phyloP scores from a whole-genome alignment of 495 filamentous ascomycete species.

The Cenococcum geophilum region DNA sequence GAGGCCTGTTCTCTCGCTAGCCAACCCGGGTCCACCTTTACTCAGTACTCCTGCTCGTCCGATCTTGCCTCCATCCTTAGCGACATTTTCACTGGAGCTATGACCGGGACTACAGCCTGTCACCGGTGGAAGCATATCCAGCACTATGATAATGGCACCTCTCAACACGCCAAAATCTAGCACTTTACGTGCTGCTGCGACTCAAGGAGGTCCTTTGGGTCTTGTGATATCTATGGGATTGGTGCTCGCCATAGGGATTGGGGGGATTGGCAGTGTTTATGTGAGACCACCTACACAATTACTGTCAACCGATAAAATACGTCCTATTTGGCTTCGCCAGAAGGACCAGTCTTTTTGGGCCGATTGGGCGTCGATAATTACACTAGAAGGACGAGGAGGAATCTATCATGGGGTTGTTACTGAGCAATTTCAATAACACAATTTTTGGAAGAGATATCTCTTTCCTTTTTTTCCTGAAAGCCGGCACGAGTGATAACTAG shows the following conservation, averaged over 20 bases:
- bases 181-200: background rate
- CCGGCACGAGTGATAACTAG: too few relatives aligned
- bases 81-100: background rate
- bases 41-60: constrained; percentile 5
- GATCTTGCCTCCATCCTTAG: constrained; percentile 8
- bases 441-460: too few relatives aligned
- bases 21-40: constrained; percentile 7
- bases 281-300: too few relatives aligned
- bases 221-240: background rate
- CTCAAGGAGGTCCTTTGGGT: background rate
- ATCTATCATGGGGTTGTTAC: too few relatives aligned
- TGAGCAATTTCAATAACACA: too few relatives aligned
- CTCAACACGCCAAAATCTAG: background rate
- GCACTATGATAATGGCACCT: background rate
- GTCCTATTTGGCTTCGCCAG: too few relatives aligned
- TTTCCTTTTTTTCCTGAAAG: too few relatives aligned
- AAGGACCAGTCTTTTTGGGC: too few relatives aligned
- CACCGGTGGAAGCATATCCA: background rate
- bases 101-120: background rate
- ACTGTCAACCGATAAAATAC: too few relatives aligned
- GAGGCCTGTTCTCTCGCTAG: background rate
- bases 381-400: too few relatives aligned
- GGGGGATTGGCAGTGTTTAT: constrained; percentile 6
- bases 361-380: too few relatives aligned
- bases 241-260: background rate